Percentiles rank a stretch among this genome's conserved stretches.
phyloP scores from a whole-genome alignment of 306 rosid species.

The Quercus bicolor region DNA sequence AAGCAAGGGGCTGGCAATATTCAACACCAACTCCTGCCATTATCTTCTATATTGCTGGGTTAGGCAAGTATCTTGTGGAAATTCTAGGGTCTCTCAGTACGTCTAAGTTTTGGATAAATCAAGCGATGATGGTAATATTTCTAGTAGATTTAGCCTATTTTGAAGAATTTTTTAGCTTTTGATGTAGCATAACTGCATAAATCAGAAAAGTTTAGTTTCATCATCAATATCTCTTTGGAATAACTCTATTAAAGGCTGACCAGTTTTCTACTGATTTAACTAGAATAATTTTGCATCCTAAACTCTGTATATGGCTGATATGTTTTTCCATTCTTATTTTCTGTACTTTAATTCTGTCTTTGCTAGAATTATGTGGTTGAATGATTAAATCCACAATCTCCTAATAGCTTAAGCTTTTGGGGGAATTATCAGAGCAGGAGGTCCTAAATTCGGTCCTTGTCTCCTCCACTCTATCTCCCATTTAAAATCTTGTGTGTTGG shows the following conservation, averaged over 20 bases:
- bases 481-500: too few species aligned
- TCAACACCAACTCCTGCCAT: neutral
- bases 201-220: too few species aligned
- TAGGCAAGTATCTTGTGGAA: neutral
- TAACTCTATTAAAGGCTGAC: neutral
- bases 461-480: too few species aligned
- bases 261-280: neutral
- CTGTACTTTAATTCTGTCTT: constrained; percentile 4
- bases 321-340: neutral
- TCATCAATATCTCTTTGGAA: neutral
- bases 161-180: neutral
- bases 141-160: neutral
- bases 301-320: neutral
- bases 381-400: too few species aligned
- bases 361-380: too few species aligned
- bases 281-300: neutral
- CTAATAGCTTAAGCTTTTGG: too few species aligned
- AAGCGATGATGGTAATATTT: neutral
- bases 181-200: neutral
- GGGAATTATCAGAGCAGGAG: too few species aligned
- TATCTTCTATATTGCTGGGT: neutral
- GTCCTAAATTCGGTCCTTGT: too few species aligned
- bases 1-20: neutral
- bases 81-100: neutral
- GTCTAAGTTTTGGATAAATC: neutral